Conservation (phyloP, 257 asterid species). For the Nemophila menziesii region DNA sequence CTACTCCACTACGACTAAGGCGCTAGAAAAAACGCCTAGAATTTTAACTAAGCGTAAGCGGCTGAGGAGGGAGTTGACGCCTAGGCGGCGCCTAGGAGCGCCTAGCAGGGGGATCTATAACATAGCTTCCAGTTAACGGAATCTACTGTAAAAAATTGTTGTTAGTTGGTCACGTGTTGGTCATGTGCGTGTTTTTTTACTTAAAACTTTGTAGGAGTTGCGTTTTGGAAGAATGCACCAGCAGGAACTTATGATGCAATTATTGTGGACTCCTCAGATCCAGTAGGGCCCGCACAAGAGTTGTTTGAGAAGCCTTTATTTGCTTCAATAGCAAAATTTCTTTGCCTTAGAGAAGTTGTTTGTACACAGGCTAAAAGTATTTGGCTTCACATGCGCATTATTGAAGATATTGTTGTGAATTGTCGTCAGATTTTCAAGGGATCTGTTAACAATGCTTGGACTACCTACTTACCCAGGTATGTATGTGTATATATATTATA, state of each 20-base stretch:
- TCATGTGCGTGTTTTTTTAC: too few relatives aligned
- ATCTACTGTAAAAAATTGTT: too few relatives aligned
- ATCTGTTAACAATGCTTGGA: conserved; percentile 95
- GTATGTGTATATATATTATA: too few relatives aligned
- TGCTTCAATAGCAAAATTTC: conserved; percentile 66
- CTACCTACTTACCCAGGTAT: conserved; percentile 68
- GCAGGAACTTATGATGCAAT: conserved; percentile 90
- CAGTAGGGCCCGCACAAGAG: conserved; percentile 95
- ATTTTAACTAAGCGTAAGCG: too few relatives aligned
- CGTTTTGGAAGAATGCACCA: conserved; percentile 70
- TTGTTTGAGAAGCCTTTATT: conserved; percentile 91
- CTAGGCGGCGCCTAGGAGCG: too few relatives aligned
- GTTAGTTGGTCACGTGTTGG: too few relatives aligned
- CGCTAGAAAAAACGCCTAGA: too few relatives aligned
- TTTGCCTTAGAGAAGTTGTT: conserved; percentile 91
- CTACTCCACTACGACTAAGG: too few relatives aligned
- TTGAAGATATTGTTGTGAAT: conserved; percentile 68
- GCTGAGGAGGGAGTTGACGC: too few relatives aligned
- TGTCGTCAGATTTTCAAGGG: conserved; percentile 94
- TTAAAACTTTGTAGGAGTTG: conserved; percentile 42
- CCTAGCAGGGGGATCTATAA: too few relatives aligned
- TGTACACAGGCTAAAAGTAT: conserved; percentile 98
- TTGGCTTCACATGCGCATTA: conserved; percentile 98
- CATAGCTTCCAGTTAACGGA: too few relatives aligned
- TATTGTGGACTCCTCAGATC: conserved; percentile 94